phyloP scores from a whole-genome alignment of 176 grass and related monocot genomes.

The Zoysia japonica region DNA sequence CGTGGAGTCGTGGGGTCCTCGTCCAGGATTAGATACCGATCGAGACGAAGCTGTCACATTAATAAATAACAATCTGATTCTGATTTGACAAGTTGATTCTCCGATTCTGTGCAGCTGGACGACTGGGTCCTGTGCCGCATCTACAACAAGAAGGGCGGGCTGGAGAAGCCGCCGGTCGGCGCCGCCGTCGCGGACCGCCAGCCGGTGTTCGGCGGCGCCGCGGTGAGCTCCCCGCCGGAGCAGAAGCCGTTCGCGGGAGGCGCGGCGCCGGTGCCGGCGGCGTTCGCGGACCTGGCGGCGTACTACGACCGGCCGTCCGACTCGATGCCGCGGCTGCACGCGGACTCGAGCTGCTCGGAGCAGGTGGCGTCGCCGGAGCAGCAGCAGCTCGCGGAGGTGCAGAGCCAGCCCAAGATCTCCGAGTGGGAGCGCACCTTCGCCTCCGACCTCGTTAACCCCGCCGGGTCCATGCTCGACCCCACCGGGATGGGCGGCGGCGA shows the following conservation, averaged over 20 bases:
- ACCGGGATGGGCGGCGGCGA: conserved; percentile 41
- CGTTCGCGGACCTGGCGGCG: conserved; percentile 57
- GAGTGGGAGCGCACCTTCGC: conserved; percentile 86
- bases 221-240: conserved; percentile 58
- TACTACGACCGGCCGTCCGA: conserved; percentile 79
- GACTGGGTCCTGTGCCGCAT: conserved; percentile 96
- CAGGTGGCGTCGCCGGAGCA: conserved; percentile 79
- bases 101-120: conserved; percentile 58
- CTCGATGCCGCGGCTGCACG: conserved; percentile 88
- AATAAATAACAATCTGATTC: neutral
- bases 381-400: conserved; percentile 68
- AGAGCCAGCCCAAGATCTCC: conserved; percentile 90
- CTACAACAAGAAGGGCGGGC: conserved; percentile 90
- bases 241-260: conserved; percentile 52
- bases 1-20: neutral
- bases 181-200: conserved; percentile 21
- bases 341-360: conserved; percentile 96
- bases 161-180: conserved; percentile 36
- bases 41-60: neutral
- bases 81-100: neutral
- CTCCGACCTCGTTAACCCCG: conserved; percentile 45
- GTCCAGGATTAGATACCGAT: neutral
- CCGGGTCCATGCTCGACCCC: conserved; percentile 47
- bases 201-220: conserved; percentile 25
- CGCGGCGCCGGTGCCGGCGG: neutral